A percentile compares a stretch with the other conserved stretches of the same genome.
phyloP scores from a whole-genome alignment of 164 flowering plant genomes.

The Chimonanthus praecox region DNA sequence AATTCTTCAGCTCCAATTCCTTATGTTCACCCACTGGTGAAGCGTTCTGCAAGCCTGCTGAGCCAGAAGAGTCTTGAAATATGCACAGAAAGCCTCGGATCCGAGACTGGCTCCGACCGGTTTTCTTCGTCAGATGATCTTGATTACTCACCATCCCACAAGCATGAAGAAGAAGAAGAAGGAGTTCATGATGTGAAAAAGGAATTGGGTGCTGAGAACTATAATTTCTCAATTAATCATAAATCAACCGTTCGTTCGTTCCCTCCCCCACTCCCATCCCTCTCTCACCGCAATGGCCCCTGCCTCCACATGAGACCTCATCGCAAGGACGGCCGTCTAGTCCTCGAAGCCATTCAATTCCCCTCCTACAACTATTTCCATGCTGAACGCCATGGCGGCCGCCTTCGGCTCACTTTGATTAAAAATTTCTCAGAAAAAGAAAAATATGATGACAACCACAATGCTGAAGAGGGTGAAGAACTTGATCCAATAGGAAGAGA shows the following conservation, averaged over 20 bases:
- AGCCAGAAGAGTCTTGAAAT: constrained; percentile 66
- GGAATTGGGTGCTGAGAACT: not conserved
- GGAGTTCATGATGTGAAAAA: not conserved
- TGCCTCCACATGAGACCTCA: constrained; percentile 41
- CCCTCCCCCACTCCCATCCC: constrained; percentile 74
- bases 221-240: constrained; percentile 10
- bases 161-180: constrained; percentile 7
- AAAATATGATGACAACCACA: constrained; percentile 2
- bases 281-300: constrained; percentile 34
- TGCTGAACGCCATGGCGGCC: constrained; percentile 59
- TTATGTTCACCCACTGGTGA: constrained; percentile 67
- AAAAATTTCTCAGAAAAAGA: constrained; percentile 3
- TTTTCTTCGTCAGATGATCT: constrained; percentile 26
- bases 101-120: constrained; percentile 84
- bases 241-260: constrained; percentile 24
- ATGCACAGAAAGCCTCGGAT: constrained; percentile 91
- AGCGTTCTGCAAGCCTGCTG: constrained; percentile 40
- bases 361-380: constrained; percentile 37
- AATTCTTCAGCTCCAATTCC: constrained; percentile 38
- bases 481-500: not conserved
- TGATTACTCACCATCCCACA: constrained; percentile 32
- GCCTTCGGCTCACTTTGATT: constrained; percentile 50
- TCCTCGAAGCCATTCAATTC: constrained; percentile 60
- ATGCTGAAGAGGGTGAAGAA: constrained; percentile 1
- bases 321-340: constrained; percentile 57